Evolutionary conservation across 228 moss, liverwort and hornwort species (phyloP).

Genomic region (Sphagnum fallax): DNA sequence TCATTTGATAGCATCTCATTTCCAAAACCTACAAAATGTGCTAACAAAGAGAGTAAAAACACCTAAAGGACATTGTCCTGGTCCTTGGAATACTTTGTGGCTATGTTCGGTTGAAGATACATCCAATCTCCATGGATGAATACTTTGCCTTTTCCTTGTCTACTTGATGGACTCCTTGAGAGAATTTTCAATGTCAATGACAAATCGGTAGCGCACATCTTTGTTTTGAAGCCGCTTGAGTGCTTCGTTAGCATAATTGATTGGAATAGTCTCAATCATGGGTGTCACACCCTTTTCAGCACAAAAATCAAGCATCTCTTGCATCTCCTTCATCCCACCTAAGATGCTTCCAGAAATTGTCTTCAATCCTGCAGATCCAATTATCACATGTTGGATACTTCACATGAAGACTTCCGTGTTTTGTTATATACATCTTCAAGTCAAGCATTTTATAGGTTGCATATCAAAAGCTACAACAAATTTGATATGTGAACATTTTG

Average conservation of each 20-base stretch:
- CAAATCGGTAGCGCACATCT: constrained; percentile 80
- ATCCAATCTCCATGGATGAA: too few species aligned
- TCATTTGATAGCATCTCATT: too few species aligned
- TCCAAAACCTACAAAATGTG: too few species aligned
- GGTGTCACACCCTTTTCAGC: constrained; percentile 31
- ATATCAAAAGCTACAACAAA: background rate
- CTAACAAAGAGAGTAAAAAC: too few species aligned
- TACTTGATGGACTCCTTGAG: constrained; percentile 22
- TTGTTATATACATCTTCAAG: background rate
- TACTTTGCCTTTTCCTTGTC: too few species aligned
- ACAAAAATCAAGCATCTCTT: constrained; percentile 63
- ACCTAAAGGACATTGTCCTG: too few species aligned
- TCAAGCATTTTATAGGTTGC: background rate
- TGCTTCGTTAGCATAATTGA: constrained; percentile 49
- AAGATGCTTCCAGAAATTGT: constrained; percentile 57
- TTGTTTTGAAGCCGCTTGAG: constrained; percentile 46
- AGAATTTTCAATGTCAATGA: constrained; percentile 50
- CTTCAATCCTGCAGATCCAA: constrained; percentile 20
- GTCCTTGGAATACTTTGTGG: too few species aligned
- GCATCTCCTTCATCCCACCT: constrained; percentile 42
- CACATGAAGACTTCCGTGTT: too few species aligned
- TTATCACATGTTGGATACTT: too few species aligned
- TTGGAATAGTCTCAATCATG: constrained; percentile 42
- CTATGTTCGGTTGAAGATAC: too few species aligned
- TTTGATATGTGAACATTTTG: background rate